Percentiles rank a stretch among this genome's conserved stretches.
Conservation (phyloP, 2,329 filamentous ascomycete species). For the Pseudogymnoascus pannorum region DNA sequence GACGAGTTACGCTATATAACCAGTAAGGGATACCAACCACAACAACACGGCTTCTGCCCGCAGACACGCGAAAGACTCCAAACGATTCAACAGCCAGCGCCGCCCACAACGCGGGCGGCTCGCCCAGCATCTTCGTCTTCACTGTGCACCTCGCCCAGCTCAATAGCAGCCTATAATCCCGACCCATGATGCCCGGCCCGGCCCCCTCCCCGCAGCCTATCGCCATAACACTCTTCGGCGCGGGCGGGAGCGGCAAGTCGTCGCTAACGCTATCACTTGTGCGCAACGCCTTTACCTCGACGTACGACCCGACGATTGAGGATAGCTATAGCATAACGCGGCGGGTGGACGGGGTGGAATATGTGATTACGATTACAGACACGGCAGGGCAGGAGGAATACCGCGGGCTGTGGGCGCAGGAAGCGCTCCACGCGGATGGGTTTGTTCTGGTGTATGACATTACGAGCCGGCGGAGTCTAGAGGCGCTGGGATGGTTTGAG, state of each 20-base stretch:
- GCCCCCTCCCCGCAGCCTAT: constrained; percentile 30
- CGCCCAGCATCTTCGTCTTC: background rate
- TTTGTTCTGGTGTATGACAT: constrained; percentile 88
- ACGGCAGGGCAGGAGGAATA: constrained; percentile 89
- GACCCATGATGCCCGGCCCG: constrained; percentile 2
- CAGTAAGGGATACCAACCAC: background rate
- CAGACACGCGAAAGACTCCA: background rate
- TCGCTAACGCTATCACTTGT: constrained; percentile 79
- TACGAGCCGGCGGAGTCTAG: constrained; percentile 60
- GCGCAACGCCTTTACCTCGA: constrained; percentile 74
- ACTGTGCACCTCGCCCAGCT: background rate
- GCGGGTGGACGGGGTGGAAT: constrained; percentile 66
- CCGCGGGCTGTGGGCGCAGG: constrained; percentile 75
- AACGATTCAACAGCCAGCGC: background rate
- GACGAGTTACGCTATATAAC: background rate
- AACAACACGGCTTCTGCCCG: background rate
- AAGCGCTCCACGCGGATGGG: constrained; percentile 71
- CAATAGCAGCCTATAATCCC: background rate
- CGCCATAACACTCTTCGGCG: constrained; percentile 77
- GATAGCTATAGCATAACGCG: constrained; percentile 81
- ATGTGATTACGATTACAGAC: constrained; percentile 73
- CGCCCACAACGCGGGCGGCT: constrained; percentile 3
- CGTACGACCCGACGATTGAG: constrained; percentile 75
- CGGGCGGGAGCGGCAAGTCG: constrained; percentile 78
- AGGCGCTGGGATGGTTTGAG: constrained; percentile 70